Base-by-base conservation (phyloP, 352 stramenopile genomes). In the Globisporangium megalacanthum region DNA sequence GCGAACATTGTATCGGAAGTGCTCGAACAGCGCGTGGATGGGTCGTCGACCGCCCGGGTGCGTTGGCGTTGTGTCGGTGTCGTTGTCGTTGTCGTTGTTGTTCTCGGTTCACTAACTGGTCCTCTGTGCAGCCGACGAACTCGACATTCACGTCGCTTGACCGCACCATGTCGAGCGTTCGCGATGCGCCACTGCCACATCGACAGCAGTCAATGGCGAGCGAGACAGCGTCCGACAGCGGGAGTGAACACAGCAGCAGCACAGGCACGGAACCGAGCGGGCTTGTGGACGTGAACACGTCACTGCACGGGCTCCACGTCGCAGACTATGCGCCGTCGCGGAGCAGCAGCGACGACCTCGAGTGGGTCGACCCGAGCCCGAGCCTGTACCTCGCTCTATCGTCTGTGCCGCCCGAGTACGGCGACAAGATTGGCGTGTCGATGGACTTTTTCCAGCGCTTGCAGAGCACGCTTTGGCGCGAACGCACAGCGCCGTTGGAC, bases 1-100 rank as follows among this genome's bases (percentile, higher is more conserved):
- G 79, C 79, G 6, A 89, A 86, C 22, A 92, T 92, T 36, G 83
- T 86, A n/a, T 89, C 79, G 0, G 79, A 92, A 47, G 83, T 92
- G 15, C 68, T 92, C 15, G 83, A 92, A 57, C 78, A 92, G 61
- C 78, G 83, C 22, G 53, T 88, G 17, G 65, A 81, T 17, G 44
- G 54, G 13, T 60, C 47, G 3, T 54, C 47, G 14, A 44, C 49
- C 17, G 17, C 44, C 44, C 25, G 47, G 53, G 60, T 65, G 52
- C 35, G 60, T 65, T 19, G 39, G 29, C 22, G 46, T 4, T 56
- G 42, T 52, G 41, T 56, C 14, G 9, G 0, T 44, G 25, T 58
- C 35, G 31, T 54, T n/a, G 13, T 44, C 29, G n/a, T 11, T 15
- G 15, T 6, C 8, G 41, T 13, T 29, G 5, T 46, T 15, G 44